These are phyloP conservation scores for Quercus bicolor DNA, from an alignment of 306 rosid genomes.

Conservation along the genomic window DNA sequence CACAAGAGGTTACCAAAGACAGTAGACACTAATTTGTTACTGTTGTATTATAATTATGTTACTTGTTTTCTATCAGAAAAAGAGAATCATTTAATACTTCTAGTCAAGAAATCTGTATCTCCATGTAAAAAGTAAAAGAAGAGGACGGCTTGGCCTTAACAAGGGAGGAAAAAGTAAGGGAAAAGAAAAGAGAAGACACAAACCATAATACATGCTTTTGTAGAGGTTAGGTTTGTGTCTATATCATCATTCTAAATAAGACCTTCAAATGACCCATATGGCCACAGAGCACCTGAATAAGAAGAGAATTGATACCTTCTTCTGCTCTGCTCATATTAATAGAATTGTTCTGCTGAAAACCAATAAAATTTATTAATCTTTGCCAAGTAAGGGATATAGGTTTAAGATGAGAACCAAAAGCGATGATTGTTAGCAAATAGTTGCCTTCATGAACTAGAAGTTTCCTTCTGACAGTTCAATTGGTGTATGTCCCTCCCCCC, in stretches of 20 bases:
- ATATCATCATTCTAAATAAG: too few species aligned
- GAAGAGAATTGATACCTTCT: neutral
- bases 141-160: too few species aligned
- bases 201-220: neutral
- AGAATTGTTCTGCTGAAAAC: neutral
- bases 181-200: too few species aligned
- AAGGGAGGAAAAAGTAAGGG: too few species aligned
- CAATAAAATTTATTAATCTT: neutral
- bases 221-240: neutral
- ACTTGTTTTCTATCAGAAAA: too few species aligned
- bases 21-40: neutral
- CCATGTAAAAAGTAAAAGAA: too few species aligned
- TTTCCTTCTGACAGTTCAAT: too few species aligned
- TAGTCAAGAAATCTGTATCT: too few species aligned
- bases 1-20: neutral
- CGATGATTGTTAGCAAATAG: neutral
- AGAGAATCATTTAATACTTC: too few species aligned
- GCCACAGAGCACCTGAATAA: neutral
- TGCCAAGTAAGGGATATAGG: neutral
- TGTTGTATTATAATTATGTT: slow-evolving; percentile 3
- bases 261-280: too few species aligned
- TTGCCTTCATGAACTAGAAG: neutral
- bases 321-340: neutral
- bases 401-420: neutral
- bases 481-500: too few species aligned